phyloP scores from a whole-genome alignment of 352 stramenopile genomes.

The Phytophthora meadii region DNA sequence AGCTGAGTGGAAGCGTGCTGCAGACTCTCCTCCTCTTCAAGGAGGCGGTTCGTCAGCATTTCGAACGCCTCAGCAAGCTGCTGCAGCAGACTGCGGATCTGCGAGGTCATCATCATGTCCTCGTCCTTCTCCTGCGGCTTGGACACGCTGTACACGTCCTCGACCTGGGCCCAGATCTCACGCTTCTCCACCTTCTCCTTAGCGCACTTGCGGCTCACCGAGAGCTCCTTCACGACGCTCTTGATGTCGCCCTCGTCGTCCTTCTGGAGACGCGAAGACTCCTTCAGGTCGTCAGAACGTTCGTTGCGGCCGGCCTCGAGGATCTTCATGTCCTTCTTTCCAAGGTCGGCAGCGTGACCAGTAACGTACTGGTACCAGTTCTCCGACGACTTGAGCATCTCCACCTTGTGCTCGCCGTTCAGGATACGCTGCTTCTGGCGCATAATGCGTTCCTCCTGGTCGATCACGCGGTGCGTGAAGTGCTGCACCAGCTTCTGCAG shows the following conservation, averaged over 20 bases:
- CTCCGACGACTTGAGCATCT: slow-evolving; percentile 91
- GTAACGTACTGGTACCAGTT: slow-evolving; percentile 92
- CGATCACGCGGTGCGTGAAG: slow-evolving; percentile 90
- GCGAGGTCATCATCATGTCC: slow-evolving; percentile 93
- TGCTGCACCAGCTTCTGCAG: slow-evolving; percentile 90
- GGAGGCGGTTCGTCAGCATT: slow-evolving; percentile 87
- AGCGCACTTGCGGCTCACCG: slow-evolving; percentile 59
- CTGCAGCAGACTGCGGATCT: slow-evolving; percentile 87
- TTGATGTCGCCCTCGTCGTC: slow-evolving; percentile 86
- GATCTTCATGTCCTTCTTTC: slow-evolving; percentile 88
- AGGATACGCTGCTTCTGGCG: slow-evolving; percentile 91
- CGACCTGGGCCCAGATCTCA: slow-evolving; percentile 83
- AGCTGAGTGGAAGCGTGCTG: slow-evolving; percentile 85
- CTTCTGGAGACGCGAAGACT: slow-evolving; percentile 83
- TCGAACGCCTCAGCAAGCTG: slow-evolving; percentile 89
- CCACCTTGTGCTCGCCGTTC: slow-evolving; percentile 90
- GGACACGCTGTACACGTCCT: slow-evolving; percentile 83
- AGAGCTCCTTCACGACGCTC: slow-evolving; percentile 68
- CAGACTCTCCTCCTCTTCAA: slow-evolving; percentile 87
- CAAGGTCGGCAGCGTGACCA: slow-evolving; percentile 69
- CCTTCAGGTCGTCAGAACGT: slow-evolving; percentile 78
- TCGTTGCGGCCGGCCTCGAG: slow-evolving; percentile 73
- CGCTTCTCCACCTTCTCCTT: slow-evolving; percentile 89
- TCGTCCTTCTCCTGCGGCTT: slow-evolving; percentile 91
- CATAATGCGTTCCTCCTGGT: slow-evolving; percentile 91